A percentile compares a stretch with the other conserved stretches of the same genome.
Evolutionary conservation across 208 protist genomes (phyloP).

Genomic region (Wallacemonas sp.): DNA sequence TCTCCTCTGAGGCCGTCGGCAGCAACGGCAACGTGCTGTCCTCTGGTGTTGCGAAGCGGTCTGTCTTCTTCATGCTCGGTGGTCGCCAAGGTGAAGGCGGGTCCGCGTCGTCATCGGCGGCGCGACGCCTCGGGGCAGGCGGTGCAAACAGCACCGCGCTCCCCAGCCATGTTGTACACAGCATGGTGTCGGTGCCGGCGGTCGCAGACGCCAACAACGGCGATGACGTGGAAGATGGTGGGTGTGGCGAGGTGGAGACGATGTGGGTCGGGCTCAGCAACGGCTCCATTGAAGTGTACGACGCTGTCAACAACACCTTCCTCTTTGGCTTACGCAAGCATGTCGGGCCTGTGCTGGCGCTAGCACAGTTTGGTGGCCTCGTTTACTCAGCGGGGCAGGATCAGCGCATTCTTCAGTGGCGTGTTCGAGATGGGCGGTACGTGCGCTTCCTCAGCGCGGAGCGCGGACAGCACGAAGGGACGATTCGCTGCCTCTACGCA

Average conservation of each 20-base stretch:
- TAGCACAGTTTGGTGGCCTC: constrained; percentile 79
- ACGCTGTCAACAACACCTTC: constrained; percentile 41
- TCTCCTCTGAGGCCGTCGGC: constrained; percentile 23
- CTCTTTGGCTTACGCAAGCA: constrained; percentile 41
- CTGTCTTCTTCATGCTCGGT: constrained; percentile 17
- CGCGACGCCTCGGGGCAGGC: not conserved
- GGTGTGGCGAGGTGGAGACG: constrained; percentile 19
- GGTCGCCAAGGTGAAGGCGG: not conserved
- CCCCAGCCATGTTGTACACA: constrained; percentile 18
- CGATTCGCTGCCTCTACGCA: constrained; percentile 73
- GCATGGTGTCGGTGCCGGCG: constrained; percentile 32
- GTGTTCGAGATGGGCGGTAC: constrained; percentile 28
- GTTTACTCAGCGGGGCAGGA: constrained; percentile 80
- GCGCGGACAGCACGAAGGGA: constrained; percentile 36
- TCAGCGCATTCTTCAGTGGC: constrained; percentile 77
- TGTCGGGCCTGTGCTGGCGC: constrained; percentile 56
- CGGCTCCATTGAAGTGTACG: constrained; percentile 72
- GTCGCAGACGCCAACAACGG: not conserved
- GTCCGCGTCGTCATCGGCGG: not conserved
- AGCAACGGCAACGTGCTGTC: not conserved
- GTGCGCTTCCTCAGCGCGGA: constrained; percentile 41
- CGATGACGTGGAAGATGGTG: constrained; percentile 1
- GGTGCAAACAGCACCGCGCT: not conserved
- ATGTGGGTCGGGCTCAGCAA: constrained; percentile 85
- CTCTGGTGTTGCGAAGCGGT: not conserved